These are phyloP conservation scores for Fomitopsis pulvina DNA, from an alignment of 768 basidiomycete genomes.

Conservation along the genomic window DNA sequence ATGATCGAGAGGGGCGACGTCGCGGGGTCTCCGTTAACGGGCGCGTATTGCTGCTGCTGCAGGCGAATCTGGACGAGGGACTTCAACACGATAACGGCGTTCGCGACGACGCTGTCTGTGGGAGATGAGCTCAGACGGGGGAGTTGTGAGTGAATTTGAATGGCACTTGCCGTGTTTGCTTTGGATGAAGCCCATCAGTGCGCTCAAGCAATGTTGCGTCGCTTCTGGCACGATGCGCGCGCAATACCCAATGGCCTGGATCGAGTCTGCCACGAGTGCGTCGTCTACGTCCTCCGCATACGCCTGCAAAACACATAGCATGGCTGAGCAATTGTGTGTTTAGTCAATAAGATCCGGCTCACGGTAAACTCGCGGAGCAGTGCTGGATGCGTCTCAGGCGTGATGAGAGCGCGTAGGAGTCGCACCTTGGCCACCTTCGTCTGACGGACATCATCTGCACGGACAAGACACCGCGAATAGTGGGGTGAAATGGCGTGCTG, in stretches of 20 bases:
- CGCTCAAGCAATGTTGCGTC: slow-evolving; percentile 62
- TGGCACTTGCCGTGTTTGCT: slow-evolving; percentile 49
- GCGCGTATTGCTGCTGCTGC: slow-evolving; percentile 19
- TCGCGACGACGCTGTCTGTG: slow-evolving; percentile 69
- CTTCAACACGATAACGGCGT: slow-evolving; percentile 81
- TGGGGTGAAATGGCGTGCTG: slow-evolving; percentile 61
- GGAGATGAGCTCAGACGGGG: not conserved
- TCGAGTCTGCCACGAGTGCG: slow-evolving; percentile 59
- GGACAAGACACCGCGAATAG: slow-evolving; percentile 63
- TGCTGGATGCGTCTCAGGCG: slow-evolving; percentile 56
- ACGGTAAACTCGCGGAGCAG: slow-evolving; percentile 85
- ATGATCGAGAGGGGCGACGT: slow-evolving; percentile 57
- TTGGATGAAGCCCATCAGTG: slow-evolving; percentile 76
- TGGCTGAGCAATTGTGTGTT: not conserved
- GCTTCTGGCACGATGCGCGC: slow-evolving; percentile 64
- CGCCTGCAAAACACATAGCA: slow-evolving; percentile 39
- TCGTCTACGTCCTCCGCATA: slow-evolving; percentile 79
- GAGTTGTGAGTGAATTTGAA: not conserved
- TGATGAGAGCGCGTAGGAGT: slow-evolving; percentile 62
- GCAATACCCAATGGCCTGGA: slow-evolving; percentile 73
- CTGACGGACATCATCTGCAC: slow-evolving; percentile 55
- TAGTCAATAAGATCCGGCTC: slow-evolving; percentile 21
- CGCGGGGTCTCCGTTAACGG: slow-evolving; percentile 12
- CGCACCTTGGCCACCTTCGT: slow-evolving; percentile 74
- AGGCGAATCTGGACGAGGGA: slow-evolving; percentile 71